These are phyloP conservation scores for Myxozyma lipomycoides DNA, from an alignment of 805 yeast genomes.

Conservation along the genomic window DNA sequence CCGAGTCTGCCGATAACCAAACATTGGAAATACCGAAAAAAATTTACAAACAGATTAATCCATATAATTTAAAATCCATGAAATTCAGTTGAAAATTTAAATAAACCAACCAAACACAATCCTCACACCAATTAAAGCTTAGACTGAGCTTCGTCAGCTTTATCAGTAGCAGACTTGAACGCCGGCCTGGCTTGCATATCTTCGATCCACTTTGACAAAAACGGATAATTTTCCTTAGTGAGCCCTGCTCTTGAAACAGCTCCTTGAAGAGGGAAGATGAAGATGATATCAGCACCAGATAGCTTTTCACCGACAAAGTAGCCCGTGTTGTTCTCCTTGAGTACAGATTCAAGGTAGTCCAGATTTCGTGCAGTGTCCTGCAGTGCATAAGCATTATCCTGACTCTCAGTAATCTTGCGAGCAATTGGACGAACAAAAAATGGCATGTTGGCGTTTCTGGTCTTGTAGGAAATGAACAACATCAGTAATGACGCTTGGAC, in stretches of 20 bases:
- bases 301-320: constrained; percentile 59
- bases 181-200: constrained; percentile 33
- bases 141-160: constrained; percentile 1
- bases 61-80: too few species aligned
- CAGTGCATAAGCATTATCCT: constrained; percentile 48
- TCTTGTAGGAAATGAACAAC: constrained; percentile 27
- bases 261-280: constrained; percentile 44
- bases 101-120: not conserved
- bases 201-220: constrained; percentile 31
- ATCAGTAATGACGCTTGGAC: constrained; percentile 49
- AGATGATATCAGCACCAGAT: constrained; percentile 58
- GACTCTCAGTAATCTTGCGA: constrained; percentile 42
- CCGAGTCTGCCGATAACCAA: too few species aligned
- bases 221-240: constrained; percentile 30
- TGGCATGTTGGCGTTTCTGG: constrained; percentile 35
- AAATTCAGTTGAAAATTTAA: too few species aligned
- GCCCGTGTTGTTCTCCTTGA: constrained; percentile 46
- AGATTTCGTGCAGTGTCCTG: constrained; percentile 46
- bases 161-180: constrained; percentile 22
- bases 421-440: constrained; percentile 47
- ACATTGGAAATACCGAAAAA: too few species aligned
- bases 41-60: too few species aligned
- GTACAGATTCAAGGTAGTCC: constrained; percentile 42
- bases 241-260: constrained; percentile 14
- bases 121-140: not conserved